Base-by-base conservation (phyloP, 768 basidiomycete genomes). In the Pisolithus sp. region DNA sequence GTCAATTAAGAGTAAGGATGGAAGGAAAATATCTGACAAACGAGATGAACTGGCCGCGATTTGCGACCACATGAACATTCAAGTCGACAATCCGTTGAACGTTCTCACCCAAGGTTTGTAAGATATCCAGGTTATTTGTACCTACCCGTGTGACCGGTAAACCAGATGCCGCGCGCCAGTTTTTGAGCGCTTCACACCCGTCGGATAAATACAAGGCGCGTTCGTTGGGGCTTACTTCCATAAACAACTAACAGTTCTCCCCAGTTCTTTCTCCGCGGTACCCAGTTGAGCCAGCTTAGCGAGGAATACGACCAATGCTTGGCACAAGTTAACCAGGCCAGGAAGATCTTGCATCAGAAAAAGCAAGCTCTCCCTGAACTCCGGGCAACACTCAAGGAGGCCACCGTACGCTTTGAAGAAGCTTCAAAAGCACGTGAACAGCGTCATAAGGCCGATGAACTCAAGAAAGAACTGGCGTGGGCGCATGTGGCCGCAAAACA, bases 11-110 rank as follows among this genome's bases (percentile, higher is more conserved):
- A 77, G 70, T 57, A 81, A 76, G 61, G 80, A 85, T 21, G 82
- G 80, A 36, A 78, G 76, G 57, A 62, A 82, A 9, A 68, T 96
- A 52, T 85, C 84, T 31, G 83, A 74, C 13, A 93, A 89, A 72
- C 82, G 83, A 57, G 85, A 91, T 9, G 93, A 97, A 62, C 68
- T 99, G 10, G 78, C 87, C 17, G 81, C 85, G 2, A 97, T 99
- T 46, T 87, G 87, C 60, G 91, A 95, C 63, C 87, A 93, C 57
- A 95, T 96, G 86, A 93, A 93, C 60, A 90, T 99, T 50, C 93
- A 95, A 64, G 90, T 96, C 53, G 93, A 96, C 64, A 94, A 94
- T 62, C 95, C 94, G 2, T 83, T 97, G 82, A 97, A 91, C 55
- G 86, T 99, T 23, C 76, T 95, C 41, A 93, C 90, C 1, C 91